Conservation (phyloP, 345 rosid genomes). For the Hypericum androsaemum region DNA sequence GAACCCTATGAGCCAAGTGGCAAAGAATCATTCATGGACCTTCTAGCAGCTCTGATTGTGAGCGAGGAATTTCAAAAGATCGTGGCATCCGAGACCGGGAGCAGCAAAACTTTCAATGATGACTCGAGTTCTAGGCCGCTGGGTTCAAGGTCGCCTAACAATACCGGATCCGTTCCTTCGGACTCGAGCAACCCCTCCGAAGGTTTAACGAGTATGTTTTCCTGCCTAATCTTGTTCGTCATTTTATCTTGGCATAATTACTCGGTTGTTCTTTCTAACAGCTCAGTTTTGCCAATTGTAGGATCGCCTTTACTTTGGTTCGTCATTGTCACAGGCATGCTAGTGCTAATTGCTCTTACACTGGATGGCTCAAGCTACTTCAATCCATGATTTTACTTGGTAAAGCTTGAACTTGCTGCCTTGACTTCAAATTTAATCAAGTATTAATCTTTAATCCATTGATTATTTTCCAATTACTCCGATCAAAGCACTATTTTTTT, state of each 20-base stretch:
- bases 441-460: too few species aligned
- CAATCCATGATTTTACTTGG: conserved; percentile 49
- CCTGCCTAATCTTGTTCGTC: neutral
- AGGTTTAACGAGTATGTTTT: conserved; percentile 24
- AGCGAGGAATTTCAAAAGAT: conserved; percentile 97
- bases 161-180: conserved; percentile 22
- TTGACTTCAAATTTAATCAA: too few species aligned
- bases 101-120: conserved; percentile 35
- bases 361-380: conserved; percentile 67
- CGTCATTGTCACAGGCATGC: conserved; percentile 55
- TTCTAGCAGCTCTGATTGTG: conserved; percentile 78
- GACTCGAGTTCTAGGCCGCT: conserved; percentile 24
- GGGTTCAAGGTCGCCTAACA: conserved; percentile 26
- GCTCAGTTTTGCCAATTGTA: conserved; percentile 26
- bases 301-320: conserved; percentile 70
- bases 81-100: conserved; percentile 79
- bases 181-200: conserved; percentile 29
- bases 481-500: too few species aligned
- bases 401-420: too few species aligned
- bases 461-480: too few species aligned
- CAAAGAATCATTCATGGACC: conserved; percentile 91
- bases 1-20: conserved; percentile 55
- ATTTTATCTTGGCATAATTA: conserved; percentile 2
- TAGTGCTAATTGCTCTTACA: conserved; percentile 61
- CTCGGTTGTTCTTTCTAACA: conserved; percentile 10